These are phyloP conservation scores for Solanum arcanum DNA, from an alignment of 257 asterid genomes.

Conservation along the genomic window DNA sequence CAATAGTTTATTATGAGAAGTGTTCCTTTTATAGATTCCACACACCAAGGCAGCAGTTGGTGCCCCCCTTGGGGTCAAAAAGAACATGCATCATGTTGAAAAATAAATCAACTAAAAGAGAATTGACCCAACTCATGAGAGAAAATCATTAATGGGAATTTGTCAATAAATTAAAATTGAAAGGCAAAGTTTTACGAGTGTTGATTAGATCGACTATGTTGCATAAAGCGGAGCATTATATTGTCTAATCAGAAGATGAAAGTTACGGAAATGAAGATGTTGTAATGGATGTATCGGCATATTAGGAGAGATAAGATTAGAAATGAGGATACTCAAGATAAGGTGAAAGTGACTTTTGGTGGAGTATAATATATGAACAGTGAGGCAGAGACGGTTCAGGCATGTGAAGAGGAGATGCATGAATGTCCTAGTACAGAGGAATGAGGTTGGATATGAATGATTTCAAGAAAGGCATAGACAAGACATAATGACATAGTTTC, in stretches of 20 bases:
- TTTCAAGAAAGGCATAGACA: neutral
- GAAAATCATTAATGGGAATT: neutral
- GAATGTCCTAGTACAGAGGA: neutral
- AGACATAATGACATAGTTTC: neutral
- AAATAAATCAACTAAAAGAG: neutral
- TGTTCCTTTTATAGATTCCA: neutral
- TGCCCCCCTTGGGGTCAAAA: neutral
- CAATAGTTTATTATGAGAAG: neutral
- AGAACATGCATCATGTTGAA: neutral
- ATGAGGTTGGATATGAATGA: neutral
- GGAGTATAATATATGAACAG: neutral
- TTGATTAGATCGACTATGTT: neutral
- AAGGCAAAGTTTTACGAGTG: neutral
- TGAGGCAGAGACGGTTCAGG: neutral
- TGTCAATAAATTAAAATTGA: neutral
- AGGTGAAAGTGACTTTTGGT: too few relatives aligned
- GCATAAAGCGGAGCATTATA: neutral
- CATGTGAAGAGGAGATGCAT: neutral
- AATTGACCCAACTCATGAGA: neutral
- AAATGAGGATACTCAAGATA: too few relatives aligned
- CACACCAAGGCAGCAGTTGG: neutral
- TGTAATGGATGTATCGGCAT: too few relatives aligned
- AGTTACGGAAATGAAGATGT: neutral
- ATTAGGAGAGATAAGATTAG: too few relatives aligned
- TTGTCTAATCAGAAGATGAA: neutral